phyloP scores from a whole-genome alignment of 2,329 filamentous ascomycete genomes.

The Trichoderma semiorbis region DNA sequence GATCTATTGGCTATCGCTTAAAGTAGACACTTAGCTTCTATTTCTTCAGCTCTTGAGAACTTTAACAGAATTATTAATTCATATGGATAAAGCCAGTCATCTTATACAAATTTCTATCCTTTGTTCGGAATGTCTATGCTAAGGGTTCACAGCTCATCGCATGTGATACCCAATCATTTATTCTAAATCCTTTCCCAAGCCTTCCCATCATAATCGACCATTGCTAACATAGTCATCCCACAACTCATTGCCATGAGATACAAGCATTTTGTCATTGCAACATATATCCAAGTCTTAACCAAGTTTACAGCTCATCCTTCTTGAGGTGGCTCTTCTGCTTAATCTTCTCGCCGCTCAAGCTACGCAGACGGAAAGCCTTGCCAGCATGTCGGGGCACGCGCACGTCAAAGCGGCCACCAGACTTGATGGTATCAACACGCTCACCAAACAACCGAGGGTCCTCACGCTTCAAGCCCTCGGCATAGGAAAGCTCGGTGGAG shows the following conservation, averaged over 20 bases:
- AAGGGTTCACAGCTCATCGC: neutral
- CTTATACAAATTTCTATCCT: neutral
- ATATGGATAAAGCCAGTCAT: too few species aligned
- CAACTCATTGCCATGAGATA: neutral
- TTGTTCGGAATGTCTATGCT: neutral
- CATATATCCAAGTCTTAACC: neutral
- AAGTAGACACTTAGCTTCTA: too few species aligned
- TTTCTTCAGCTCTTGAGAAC: too few species aligned
- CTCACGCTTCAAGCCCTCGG: constrained; percentile 5
- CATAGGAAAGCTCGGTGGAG: constrained; percentile 8
- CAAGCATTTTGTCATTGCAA: neutral
- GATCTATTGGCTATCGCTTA: neutral
- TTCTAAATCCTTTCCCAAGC: neutral
- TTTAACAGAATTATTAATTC: neutral
- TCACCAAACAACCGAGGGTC: constrained; percentile 14
- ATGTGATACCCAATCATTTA: neutral
- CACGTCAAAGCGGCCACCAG: constrained; percentile 11
- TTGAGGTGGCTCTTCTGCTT: constrained; percentile 7
- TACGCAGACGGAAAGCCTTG: constrained; percentile 11
- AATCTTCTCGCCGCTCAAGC: neutral
- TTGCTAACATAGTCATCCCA: neutral
- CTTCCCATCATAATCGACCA: neutral
- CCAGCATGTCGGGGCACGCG: constrained; percentile 10
- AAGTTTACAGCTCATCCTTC: constrained; percentile 5
- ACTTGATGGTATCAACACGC: constrained; percentile 4